A percentile compares a stretch with the other conserved stretches of the same genome.
Conservation (phyloP, 257 asterid species). For the Gardenia jasminoides region DNA sequence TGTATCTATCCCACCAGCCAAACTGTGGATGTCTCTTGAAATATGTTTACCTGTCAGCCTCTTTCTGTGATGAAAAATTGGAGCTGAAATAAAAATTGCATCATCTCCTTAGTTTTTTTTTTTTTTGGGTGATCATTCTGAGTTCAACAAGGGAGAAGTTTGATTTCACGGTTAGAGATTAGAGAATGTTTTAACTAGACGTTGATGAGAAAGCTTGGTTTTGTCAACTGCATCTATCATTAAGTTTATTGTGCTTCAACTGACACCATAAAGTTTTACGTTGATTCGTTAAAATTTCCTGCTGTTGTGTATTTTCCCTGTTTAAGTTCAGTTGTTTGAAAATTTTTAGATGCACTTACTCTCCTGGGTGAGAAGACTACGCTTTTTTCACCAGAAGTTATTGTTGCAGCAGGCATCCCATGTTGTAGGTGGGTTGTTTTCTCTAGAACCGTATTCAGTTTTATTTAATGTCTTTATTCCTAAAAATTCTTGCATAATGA, state of each 20-base stretch:
- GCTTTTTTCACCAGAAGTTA: slow-evolving; percentile 79
- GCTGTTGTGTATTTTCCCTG: slow-evolving; percentile 28
- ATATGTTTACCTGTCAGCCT: too few species aligned
- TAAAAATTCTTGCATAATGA: slow-evolving; percentile 6
- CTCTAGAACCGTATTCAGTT: slow-evolving; percentile 16
- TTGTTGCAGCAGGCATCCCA: slow-evolving; percentile 82
- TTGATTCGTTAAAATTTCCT: slow-evolving; percentile 11
- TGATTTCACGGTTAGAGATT: neutral
- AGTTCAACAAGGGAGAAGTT: neutral
- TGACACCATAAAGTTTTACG: neutral
- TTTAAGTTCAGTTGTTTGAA: slow-evolving; percentile 31
- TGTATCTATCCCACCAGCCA: too few species aligned
- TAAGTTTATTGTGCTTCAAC: neutral
- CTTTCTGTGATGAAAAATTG: too few species aligned
- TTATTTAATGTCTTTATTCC: slow-evolving; percentile 15
- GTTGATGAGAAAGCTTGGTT: neutral
- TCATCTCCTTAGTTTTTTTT: neutral
- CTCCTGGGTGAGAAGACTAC: slow-evolving; percentile 95
- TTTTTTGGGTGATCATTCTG: neutral
- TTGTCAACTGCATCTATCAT: neutral
- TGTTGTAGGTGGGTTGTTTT: slow-evolving; percentile 80
- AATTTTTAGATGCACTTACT: slow-evolving; percentile 77
- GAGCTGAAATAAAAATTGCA: neutral
- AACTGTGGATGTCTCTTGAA: neutral
- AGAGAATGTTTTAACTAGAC: neutral